phyloP scores from a whole-genome alignment of 805 yeast genomes.

The Ogataea pilisensis region DNA sequence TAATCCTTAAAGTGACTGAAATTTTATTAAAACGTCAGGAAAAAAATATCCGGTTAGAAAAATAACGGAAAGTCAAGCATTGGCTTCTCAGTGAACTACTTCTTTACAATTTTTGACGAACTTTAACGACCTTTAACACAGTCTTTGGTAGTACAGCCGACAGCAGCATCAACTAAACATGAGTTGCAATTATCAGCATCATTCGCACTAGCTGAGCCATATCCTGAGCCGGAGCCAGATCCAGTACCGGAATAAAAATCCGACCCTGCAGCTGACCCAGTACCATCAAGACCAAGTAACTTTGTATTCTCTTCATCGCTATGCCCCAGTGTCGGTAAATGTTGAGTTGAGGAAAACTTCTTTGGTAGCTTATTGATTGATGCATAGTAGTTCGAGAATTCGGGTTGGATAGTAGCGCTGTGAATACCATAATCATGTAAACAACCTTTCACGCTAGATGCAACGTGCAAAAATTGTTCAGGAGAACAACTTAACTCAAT shows the following conservation, averaged over 20 bases:
- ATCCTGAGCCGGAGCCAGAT: conserved; percentile 9
- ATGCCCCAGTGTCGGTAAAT: conserved; percentile 4
- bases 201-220: conserved; percentile 31
- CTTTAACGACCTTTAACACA: conserved; percentile 29
- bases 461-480: conserved; percentile 64
- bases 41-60: no score
- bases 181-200: conserved; percentile 29
- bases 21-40: no score
- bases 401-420: conserved; percentile 95
- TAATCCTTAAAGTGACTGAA: no score
- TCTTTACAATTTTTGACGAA: neutral
- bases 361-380: conserved; percentile 27
- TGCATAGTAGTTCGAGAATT: conserved; percentile 47
- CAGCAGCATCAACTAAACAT: conserved; percentile 50
- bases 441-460: conserved; percentile 69
- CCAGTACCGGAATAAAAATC: conserved; percentile 31
- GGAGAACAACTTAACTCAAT: conserved; percentile 66
- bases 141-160: conserved; percentile 44
- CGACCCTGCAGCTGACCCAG: no score
- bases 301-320: conserved; percentile 7
- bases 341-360: conserved; percentile 23
- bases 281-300: conserved; percentile 29
- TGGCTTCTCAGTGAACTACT: no score
- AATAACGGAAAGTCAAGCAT: no score
- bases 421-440: conserved; percentile 84